Evolutionary conservation across 202 grass and related monocot genomes (phyloP).

Genomic region (Setaria italica): DNA sequence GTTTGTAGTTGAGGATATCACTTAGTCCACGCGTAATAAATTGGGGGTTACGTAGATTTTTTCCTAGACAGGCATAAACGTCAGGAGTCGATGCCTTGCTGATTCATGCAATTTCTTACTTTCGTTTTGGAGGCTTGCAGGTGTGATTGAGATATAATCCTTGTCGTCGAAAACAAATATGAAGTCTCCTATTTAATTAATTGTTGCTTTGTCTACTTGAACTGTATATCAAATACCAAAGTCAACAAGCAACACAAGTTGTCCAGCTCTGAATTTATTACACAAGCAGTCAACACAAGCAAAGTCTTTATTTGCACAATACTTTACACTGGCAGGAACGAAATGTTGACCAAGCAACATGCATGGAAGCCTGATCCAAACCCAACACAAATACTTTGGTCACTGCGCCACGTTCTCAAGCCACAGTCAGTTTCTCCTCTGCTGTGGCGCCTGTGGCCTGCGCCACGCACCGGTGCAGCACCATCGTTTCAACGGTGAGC

Average conservation of each 20-base stretch:
- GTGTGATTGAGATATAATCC: too few species aligned
- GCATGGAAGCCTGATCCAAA: background rate
- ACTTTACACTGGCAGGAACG: too few species aligned
- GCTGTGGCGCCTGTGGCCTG: background rate
- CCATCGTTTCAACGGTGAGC: slow-evolving; percentile 40
- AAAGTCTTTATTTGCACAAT: background rate
- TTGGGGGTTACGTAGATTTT: too few species aligned
- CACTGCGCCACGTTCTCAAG: background rate
- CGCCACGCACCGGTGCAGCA: slow-evolving; percentile 22
- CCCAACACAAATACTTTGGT: background rate
- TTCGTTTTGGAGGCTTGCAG: too few species aligned
- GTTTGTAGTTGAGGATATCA: too few species aligned
- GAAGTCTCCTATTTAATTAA: too few species aligned
- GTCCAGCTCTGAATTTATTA: background rate
- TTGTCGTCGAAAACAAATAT: too few species aligned
- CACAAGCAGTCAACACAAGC: slow-evolving; percentile 3
- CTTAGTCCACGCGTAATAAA: too few species aligned
- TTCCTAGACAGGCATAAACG: too few species aligned
- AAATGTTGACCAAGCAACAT: background rate
- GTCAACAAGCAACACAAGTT: background rate
- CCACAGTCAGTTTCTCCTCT: background rate
- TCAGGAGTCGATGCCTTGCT: too few species aligned
- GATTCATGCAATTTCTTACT: too few species aligned
- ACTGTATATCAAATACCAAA: background rate
- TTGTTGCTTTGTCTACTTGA: background rate